phyloP scores from a whole-genome alignment of 225 moss, liverwort and hornwort species.

The Marchantia paleacea region DNA sequence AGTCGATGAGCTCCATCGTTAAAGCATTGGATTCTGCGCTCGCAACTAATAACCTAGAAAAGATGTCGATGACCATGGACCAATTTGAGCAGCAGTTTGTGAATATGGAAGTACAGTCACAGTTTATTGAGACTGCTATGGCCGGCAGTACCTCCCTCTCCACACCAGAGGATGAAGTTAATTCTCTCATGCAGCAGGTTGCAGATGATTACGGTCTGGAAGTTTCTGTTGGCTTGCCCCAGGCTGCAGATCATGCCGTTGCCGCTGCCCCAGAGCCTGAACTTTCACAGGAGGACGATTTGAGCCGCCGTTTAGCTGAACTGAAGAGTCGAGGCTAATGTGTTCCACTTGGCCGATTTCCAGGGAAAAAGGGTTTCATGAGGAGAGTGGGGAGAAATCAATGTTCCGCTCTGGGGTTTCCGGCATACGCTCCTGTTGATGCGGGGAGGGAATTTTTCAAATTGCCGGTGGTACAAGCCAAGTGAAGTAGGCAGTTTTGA shows the following conservation, averaged over 20 bases:
- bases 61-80: conserved; percentile 53
- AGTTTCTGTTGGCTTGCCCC: conserved; percentile 46
- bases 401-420: neutral
- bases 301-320: conserved; percentile 48
- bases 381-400: neutral
- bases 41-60: conserved; percentile 41
- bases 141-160: conserved; percentile 53
- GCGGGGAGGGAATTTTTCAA: neutral
- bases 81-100: conserved; percentile 54
- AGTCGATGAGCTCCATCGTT: conserved; percentile 51
- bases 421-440: neutral
- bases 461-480: neutral
- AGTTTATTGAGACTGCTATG: conserved; percentile 50
- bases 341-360: neutral
- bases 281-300: conserved; percentile 47
- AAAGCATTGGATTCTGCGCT: conserved; percentile 47
- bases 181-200: conserved; percentile 50
- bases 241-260: conserved; percentile 41
- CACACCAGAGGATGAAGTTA: conserved; percentile 51
- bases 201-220: conserved; percentile 52
- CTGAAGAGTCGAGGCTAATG: conserved; percentile 38
- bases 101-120: conserved; percentile 53
- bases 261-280: conserved; percentile 29
- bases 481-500: neutral
- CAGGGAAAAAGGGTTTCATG: neutral